Base-by-base conservation (phyloP, 179 eudicot species). In the Silene vulgaris region DNA sequence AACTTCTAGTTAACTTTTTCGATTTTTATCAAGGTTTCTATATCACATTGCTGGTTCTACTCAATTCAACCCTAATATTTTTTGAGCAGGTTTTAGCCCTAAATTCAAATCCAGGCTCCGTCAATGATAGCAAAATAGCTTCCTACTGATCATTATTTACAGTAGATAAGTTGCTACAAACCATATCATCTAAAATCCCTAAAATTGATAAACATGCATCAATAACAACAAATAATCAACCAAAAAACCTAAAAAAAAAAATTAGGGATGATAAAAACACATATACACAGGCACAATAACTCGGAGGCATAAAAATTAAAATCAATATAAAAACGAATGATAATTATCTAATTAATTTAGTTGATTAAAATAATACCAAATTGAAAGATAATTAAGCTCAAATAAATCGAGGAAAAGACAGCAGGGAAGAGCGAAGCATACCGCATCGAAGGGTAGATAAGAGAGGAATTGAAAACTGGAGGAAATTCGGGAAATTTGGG, bases 401-500 rank as follows among this genome's bases (percentile, higher is more conserved):
- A 23, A 8, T 0, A 70, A 50, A 45, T 28, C 69, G 52, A 28
- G 28, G 52, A 48, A 77, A 50, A 29, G 19, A 13, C 12, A 23
- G 2, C 8, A 62, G 12, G 8, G 4, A 19, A 72, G 28, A 64
- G 43, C 16, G 16, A 71, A 19, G 40, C 75, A 63, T 77, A 77
- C 80, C 75, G 65, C 80, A 77, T 77, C 26, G 29, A 64, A 12
- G 26, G 28, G 29, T 29, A 28, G 37, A 71, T 21, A 8, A 71
- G 74, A 63, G 19, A 21, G 29, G 19, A 71, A 77, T 45, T 6
- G 63, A 62, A 6, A 3, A 45, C 5, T 3, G 64, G 50, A 59
- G 3, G 14, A 35, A 50, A 64, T 21, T 29, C 48, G 19, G 17
- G 71, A 12, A 32, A 70, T 12, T 71, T 63, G 74, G 69, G 32